These are phyloP conservation scores for Dipodascopsis uninucleata DNA, from an alignment of 805 yeast species.

Conservation along the genomic window DNA sequence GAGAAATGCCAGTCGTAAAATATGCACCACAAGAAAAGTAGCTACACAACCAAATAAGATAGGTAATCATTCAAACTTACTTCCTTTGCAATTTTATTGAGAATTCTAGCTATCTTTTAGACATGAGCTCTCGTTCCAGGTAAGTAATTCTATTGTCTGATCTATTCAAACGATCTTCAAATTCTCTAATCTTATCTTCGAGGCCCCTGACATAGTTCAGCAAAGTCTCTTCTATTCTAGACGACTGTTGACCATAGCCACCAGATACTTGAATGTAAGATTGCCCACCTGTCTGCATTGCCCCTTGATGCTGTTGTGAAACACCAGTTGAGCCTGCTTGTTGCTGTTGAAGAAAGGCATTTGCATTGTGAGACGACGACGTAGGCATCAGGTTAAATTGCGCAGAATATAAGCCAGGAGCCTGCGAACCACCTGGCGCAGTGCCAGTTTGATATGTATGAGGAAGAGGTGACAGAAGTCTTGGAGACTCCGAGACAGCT, in stretches of 20 bases:
- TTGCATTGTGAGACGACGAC: constrained; percentile 12
- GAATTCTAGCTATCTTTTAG: no score
- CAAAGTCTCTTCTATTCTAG: constrained; percentile 22
- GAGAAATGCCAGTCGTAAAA: no score
- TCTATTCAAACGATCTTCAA: constrained; percentile 36
- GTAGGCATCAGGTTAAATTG: constrained; percentile 8
- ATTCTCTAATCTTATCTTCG: constrained; percentile 33
- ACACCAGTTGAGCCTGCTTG: constrained; percentile 22
- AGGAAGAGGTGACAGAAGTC: constrained; percentile 24
- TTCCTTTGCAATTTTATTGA: no score
- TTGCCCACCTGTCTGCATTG: constrained; percentile 7
- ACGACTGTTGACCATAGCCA: not conserved
- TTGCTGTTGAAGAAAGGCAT: constrained; percentile 18
- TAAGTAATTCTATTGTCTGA: constrained; percentile 33
- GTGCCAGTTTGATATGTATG: constrained; percentile 6
- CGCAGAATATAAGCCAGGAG: constrained; percentile 12
- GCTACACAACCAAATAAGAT: no score
- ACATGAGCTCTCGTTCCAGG: constrained; percentile 20
- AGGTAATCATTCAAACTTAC: no score
- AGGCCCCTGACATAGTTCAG: constrained; percentile 31
- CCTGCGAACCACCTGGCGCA: constrained; percentile 3
- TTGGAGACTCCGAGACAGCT: constrained; percentile 15
- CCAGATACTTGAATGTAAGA: constrained; percentile 6
- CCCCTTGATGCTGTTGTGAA: constrained; percentile 14
- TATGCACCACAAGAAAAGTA: no score